phyloP scores from a whole-genome alignment of 805 yeast genomes.

The Yamadazyma akitaensis region DNA sequence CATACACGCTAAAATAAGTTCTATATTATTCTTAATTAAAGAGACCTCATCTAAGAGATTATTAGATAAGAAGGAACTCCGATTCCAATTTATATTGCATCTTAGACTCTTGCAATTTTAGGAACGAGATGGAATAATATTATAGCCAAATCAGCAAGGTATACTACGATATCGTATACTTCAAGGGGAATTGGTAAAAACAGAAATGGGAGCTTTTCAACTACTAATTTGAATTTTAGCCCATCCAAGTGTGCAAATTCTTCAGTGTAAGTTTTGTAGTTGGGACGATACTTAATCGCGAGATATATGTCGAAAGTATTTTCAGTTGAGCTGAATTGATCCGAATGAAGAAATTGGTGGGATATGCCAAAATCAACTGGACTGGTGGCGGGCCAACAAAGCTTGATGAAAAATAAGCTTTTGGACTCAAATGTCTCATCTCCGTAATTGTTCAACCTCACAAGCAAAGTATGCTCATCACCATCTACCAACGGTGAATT shows the following conservation, averaged over 20 bases:
- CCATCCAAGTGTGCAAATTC: conserved; percentile 12
- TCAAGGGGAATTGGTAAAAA: conserved; percentile 34
- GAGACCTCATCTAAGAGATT: not conserved
- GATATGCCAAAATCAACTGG: conserved; percentile 24
- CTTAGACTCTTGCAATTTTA: not conserved
- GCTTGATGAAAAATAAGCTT: conserved; percentile 25
- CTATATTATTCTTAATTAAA: too few species aligned
- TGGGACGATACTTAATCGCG: conserved; percentile 19
- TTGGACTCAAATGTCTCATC: conserved; percentile 23
- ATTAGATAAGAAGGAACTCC: too few species aligned
- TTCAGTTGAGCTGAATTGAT: conserved; percentile 7
- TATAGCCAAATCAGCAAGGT: conserved; percentile 24
- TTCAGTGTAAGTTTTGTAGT: conserved; percentile 20
- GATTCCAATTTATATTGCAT: too few species aligned
- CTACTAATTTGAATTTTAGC: conserved; percentile 21
- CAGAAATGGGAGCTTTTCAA: conserved; percentile 24
- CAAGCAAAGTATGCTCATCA: conserved; percentile 17
- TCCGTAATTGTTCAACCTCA: conserved; percentile 33
- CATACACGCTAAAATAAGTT: not conserved
- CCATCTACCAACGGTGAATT: conserved; percentile 4
- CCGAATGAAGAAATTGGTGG: conserved; percentile 21
- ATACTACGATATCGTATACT: conserved; percentile 24
- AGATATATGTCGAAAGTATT: conserved; percentile 23
- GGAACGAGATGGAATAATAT: conserved; percentile 9
- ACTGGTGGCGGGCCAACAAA: conserved; percentile 37